Evolutionary conservation across 2,329 filamentous ascomycete species (phyloP).

Genomic region (Diaporthe citriasiana): DNA sequence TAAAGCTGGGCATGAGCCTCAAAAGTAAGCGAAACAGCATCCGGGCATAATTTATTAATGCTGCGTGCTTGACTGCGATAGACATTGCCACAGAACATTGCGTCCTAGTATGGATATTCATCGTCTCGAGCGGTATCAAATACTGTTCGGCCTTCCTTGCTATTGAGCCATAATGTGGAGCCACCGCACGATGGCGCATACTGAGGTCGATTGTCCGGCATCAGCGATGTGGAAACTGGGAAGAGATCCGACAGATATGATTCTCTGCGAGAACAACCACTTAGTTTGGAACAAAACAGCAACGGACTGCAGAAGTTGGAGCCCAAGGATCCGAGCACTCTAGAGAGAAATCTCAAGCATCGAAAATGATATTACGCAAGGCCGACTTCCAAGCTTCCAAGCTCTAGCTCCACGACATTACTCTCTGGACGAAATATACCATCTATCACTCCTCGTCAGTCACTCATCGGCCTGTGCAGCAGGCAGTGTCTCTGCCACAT

Average conservation of each 20-base stretch:
- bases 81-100: neutral
- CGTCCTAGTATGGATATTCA: neutral
- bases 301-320: too few species aligned
- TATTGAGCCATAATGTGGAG: neutral
- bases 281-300: neutral
- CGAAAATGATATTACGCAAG: neutral
- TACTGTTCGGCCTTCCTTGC: neutral
- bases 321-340: too few species aligned
- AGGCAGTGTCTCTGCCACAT: neutral
- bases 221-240: neutral
- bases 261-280: neutral
- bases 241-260: neutral
- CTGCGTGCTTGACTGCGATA: neutral
- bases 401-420: neutral
- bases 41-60: rapidly evolving
- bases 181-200: neutral
- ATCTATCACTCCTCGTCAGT: too few species aligned
- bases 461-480: neutral
- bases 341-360: neutral
- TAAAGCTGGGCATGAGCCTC: conserved; percentile 78
- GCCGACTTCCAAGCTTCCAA: neutral
- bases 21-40: neutral
- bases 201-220: too few species aligned
- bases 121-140: neutral
- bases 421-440: neutral